A percentile compares a stretch with the other conserved stretches of the same genome.
phyloP scores from a whole-genome alignment of 2,329 filamentous ascomycete genomes.

The Corinectria fuckeliana region DNA sequence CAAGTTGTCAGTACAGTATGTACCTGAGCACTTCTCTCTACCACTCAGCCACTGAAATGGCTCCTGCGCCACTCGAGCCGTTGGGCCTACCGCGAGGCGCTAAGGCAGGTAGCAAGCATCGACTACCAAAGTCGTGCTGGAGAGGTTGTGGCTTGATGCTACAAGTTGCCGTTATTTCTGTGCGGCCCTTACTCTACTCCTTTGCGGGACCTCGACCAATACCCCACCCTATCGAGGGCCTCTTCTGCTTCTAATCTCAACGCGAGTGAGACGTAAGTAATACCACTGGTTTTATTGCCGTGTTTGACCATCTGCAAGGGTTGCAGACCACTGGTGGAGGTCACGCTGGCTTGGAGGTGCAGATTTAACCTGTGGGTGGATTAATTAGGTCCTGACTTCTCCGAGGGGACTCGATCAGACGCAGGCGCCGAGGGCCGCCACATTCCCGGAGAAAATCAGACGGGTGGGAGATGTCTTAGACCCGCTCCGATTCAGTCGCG shows the following conservation, averaged over 20 bases:
- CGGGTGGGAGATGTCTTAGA: constrained; percentile 24
- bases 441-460: constrained; percentile 24
- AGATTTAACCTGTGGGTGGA: background rate
- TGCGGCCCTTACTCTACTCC: background rate
- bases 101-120: constrained; percentile 13
- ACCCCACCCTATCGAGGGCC: background rate
- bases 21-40: background rate
- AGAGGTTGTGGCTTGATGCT: constrained; percentile 15
- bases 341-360: background rate
- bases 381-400: background rate
- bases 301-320: constrained; percentile 24
- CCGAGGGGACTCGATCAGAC: constrained; percentile 8
- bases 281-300: constrained; percentile 12
- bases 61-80: constrained; percentile 14
- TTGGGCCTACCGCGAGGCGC: constrained; percentile 16
- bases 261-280: background rate
- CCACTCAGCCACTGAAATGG: constrained; percentile 11
- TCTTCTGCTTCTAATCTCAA: background rate
- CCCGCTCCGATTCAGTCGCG: constrained; percentile 14
- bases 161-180: background rate
- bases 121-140: constrained; percentile 5
- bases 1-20: background rate
- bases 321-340: constrained; percentile 10
- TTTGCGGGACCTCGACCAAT: background rate
- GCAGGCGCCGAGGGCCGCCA: constrained; percentile 13